Percentiles rank a stretch among this genome's conserved stretches.
phyloP scores from a whole-genome alignment of 2,329 filamentous ascomycete species.

The Neopestalotiopsis clavispora region DNA sequence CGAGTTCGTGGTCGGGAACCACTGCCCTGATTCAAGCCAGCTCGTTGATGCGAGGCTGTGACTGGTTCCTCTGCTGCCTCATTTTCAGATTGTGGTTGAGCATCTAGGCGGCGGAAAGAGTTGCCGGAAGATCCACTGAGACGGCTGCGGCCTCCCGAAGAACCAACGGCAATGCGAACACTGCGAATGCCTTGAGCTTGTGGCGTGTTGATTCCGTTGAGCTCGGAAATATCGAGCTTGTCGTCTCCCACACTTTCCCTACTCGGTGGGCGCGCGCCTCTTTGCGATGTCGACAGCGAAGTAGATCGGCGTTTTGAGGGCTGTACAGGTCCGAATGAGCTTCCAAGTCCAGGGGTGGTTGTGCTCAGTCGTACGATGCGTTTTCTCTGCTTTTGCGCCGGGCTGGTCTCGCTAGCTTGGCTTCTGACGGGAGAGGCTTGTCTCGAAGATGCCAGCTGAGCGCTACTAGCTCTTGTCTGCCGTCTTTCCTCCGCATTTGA shows the following conservation, averaged over 20 bases:
- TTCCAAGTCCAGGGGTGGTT: slow-evolving; percentile 43
- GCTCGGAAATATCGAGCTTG: slow-evolving; percentile 37
- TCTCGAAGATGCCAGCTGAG: slow-evolving; percentile 45
- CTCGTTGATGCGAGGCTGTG: slow-evolving; percentile 53
- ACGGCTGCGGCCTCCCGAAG: slow-evolving; percentile 49
- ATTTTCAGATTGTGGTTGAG: slow-evolving; percentile 43
- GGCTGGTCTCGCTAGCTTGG: slow-evolving; percentile 47
- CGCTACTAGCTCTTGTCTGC: slow-evolving; percentile 53
- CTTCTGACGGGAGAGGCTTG: slow-evolving; percentile 50
- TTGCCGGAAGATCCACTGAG: slow-evolving; percentile 41
- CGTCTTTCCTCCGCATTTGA: slow-evolving; percentile 50
- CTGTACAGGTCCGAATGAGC: slow-evolving; percentile 28
- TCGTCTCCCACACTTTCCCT: slow-evolving; percentile 48
- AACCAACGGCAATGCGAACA: slow-evolving; percentile 59
- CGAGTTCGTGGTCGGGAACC: slow-evolving; percentile 57
- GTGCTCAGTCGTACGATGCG: slow-evolving; percentile 63
- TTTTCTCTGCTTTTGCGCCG: slow-evolving; percentile 53
- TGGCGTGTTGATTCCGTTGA: slow-evolving; percentile 58
- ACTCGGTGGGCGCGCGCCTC: slow-evolving; percentile 44
- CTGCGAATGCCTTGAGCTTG: slow-evolving; percentile 51
- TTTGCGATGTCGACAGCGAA: slow-evolving; percentile 47
- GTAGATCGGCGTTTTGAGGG: slow-evolving; percentile 53
- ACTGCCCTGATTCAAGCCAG: slow-evolving; percentile 54
- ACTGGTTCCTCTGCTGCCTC: slow-evolving; percentile 54
- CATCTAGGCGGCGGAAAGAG: slow-evolving; percentile 38